Evolutionary conservation across 192 early-diverging fungal species (phyloP), one percentile per base, ranked within the genome.

Genomic region (Umbelopsis sp.): DNA sequence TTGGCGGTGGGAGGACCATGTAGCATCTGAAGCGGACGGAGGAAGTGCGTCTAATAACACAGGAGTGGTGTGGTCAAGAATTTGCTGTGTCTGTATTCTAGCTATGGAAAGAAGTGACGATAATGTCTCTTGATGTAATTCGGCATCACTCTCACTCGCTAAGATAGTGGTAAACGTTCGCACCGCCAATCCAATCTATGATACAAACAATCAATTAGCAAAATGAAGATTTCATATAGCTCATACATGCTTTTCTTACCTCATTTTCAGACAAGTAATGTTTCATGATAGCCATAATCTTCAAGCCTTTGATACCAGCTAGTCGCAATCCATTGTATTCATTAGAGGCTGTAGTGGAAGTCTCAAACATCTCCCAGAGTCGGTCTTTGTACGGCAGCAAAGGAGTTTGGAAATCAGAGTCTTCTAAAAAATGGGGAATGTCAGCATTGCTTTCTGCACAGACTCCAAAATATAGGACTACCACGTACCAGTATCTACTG

Each of bases 251-350:
- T 37, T 15, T 30, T 3, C 69, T 53, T 67, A 74, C 76, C 73
- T 93, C 91, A 53, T 90, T 85, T 8, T 81, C 75, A 20, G 72
- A 70, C 20, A 93, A 72, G 53, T 87, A 90, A 12, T 78, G 72
- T 8, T 76, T 81, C 37, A 89, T 76, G 22, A 91, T 70, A 45
- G 83, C 81, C 79, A 93, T 83, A 8, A 85, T 80, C 45, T 87
- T 79, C 27, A 97, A 82, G 11, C 93, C 95, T 64, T 87, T 87
- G 7, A 95, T 70, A 2, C 91, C 91, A 25, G 85, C 82, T 33
- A 92, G 81, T 46, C 92, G 83, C 52, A 95, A 73, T 9, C 87
- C 86, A 64, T 84, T 89, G 71, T 94, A 92, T 74, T 94, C 92
- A 71, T 92, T 90, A 44, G 87, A 86, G 0, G 89, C 80, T 22